phyloP scores from a whole-genome alignment of 345 rosid species.

The Alliaria petiolata region DNA sequence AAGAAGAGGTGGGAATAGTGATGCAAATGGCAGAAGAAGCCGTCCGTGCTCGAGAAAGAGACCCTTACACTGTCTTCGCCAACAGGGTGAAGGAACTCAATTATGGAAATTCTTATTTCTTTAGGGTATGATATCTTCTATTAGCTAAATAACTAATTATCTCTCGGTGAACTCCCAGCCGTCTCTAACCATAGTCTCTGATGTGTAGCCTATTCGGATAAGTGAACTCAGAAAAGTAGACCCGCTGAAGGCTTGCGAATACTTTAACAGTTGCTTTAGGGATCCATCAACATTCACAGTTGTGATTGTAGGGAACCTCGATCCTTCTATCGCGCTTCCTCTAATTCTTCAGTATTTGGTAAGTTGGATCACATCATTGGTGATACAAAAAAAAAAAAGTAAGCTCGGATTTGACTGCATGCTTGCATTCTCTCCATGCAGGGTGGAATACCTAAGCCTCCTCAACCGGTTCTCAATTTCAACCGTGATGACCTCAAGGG shows the following conservation, averaged over 20 bases:
- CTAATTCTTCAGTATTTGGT: conserved; percentile 87
- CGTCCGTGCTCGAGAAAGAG: conserved; percentile 87
- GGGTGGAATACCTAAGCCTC: conserved; percentile 88
- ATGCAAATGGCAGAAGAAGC: conserved; percentile 93
- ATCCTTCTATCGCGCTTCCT: conserved; percentile 66
- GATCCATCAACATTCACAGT: conserved; percentile 92
- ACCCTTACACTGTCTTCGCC: conserved; percentile 80
- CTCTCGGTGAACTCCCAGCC: background rate
- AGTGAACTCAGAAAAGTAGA: conserved; percentile 71
- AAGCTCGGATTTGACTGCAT: background rate
- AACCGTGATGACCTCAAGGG: conserved; percentile 76
- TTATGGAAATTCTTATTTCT: conserved; percentile 87
- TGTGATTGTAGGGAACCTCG: conserved; percentile 82
- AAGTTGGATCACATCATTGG: conserved; percentile 26
- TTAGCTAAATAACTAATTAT: background rate
- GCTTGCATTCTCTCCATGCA: conserved; percentile 24
- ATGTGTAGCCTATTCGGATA: conserved; percentile 68
- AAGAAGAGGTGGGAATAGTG: conserved; percentile 84
- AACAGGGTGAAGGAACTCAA: conserved; percentile 84
- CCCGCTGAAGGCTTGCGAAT: conserved; percentile 86
- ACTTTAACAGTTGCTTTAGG: conserved; percentile 79
- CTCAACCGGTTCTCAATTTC: conserved; percentile 52
- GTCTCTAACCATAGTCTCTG: conserved; percentile 20
- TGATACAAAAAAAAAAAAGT: background rate
- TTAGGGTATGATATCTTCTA: conserved; percentile 52